Conservation (phyloP, 768 basidiomycete genomes). For the Termitomyces sp. region DNA sequence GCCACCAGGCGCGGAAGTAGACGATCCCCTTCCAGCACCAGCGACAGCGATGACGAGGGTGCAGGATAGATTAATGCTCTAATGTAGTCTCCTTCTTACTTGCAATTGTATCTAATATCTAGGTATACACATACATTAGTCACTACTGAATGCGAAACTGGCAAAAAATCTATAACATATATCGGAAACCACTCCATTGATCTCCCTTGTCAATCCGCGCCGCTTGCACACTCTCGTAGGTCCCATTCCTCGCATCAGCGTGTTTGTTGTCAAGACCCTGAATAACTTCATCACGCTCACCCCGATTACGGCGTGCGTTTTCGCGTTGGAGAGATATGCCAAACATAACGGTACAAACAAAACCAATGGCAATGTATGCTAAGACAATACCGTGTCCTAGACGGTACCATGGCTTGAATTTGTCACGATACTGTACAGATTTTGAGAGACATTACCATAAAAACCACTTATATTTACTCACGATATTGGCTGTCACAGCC, state of each 20-base stretch:
- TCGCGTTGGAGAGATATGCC: constrained; percentile 46
- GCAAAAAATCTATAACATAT: constrained; percentile 30
- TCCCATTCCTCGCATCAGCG: constrained; percentile 47
- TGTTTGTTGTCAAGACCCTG: constrained; percentile 37
- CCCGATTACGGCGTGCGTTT: constrained; percentile 57
- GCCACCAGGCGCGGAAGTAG: constrained; percentile 25
- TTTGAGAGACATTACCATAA: background rate
- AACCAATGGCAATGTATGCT: constrained; percentile 63
- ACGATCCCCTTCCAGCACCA: constrained; percentile 43
- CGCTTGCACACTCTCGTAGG: constrained; percentile 44
- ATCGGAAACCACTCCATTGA: constrained; percentile 73
- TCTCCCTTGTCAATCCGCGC: constrained; percentile 63
- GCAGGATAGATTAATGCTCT: constrained; percentile 18
- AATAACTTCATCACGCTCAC: constrained; percentile 65
- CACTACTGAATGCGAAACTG: background rate
- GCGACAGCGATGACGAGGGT: constrained; percentile 37
- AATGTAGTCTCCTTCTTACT: constrained; percentile 3
- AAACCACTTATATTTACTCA: constrained; percentile 23
- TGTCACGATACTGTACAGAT: constrained; percentile 49
- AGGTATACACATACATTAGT: constrained; percentile 7
- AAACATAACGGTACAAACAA: constrained; percentile 45
- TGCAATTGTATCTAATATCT: constrained; percentile 24
- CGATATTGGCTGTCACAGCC: constrained; percentile 61
- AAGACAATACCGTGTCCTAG: constrained; percentile 67
- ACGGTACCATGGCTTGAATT: constrained; percentile 61